These are phyloP conservation scores for Prunella vulgaris DNA, from an alignment of 257 asterid genomes.

Conservation along the genomic window DNA sequence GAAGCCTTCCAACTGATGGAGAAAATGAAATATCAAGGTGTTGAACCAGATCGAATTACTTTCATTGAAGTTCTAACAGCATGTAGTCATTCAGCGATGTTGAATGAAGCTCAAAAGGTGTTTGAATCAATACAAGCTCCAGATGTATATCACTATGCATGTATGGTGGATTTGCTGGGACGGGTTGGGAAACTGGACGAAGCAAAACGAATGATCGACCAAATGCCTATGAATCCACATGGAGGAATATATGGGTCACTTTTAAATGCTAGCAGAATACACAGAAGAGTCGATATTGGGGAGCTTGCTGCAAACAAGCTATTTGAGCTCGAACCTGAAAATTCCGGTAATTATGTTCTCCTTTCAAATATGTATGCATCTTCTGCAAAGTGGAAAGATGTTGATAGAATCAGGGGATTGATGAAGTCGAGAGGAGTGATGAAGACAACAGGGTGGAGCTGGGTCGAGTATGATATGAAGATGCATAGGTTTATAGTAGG, in stretches of 20 bases:
- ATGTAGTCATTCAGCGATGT: slow-evolving; percentile 70
- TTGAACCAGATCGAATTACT: slow-evolving; percentile 56
- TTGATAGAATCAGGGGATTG: slow-evolving; percentile 43
- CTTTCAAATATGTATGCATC: slow-evolving; percentile 57
- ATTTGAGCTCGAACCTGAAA: slow-evolving; percentile 60
- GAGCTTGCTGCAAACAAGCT: slow-evolving; percentile 61
- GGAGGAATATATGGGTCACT: slow-evolving; percentile 62
- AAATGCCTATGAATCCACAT: slow-evolving; percentile 52
- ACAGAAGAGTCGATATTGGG: slow-evolving; percentile 54
- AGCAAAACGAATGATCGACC: slow-evolving; percentile 46
- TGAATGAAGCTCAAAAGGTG: slow-evolving; percentile 44
- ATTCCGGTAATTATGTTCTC: slow-evolving; percentile 49
- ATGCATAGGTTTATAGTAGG: slow-evolving; percentile 49
- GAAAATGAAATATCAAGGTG: slow-evolving; percentile 44
- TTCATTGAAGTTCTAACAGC: slow-evolving; percentile 57
- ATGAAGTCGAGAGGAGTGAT: slow-evolving; percentile 42
- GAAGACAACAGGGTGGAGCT: slow-evolving; percentile 57
- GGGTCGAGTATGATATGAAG: slow-evolving; percentile 51
- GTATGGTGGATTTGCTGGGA: slow-evolving; percentile 71
- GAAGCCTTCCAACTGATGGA: slow-evolving; percentile 48
- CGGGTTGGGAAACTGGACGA: slow-evolving; percentile 65
- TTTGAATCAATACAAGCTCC: slow-evolving; percentile 56
- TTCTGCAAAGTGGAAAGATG: slow-evolving; percentile 61
- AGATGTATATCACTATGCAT: slow-evolving; percentile 60
- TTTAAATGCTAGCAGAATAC: slow-evolving; percentile 52